Evolutionary conservation across 768 basidiomycete species (phyloP).

Genomic region (Russula griseocarnosa): DNA sequence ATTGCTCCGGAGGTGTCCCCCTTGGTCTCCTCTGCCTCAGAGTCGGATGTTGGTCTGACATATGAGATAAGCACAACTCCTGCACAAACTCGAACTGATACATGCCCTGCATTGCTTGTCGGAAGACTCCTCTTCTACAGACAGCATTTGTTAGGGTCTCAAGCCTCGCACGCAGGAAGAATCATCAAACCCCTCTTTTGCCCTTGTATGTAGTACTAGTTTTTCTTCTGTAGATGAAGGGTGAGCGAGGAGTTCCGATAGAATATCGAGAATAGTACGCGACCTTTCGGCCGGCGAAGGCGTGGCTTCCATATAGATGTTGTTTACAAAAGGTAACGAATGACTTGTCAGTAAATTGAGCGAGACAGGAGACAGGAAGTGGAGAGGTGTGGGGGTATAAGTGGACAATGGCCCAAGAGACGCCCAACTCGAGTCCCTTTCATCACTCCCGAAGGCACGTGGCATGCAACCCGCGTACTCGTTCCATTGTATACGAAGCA

Average conservation of each 20-base stretch:
- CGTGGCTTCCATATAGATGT: slow-evolving; percentile 16
- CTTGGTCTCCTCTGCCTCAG: slow-evolving; percentile 11
- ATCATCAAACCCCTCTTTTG: slow-evolving; percentile 17
- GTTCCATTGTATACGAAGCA: neutral
- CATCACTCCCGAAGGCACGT: slow-evolving; percentile 3
- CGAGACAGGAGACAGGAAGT: neutral
- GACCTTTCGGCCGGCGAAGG: slow-evolving; percentile 25
- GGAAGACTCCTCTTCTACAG: slow-evolving; percentile 5
- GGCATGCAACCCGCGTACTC: neutral
- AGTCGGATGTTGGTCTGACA: slow-evolving; percentile 15
- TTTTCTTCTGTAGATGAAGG: slow-evolving; percentile 1
- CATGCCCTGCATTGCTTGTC: slow-evolving; percentile 16
- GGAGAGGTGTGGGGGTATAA: slow-evolving; percentile 11
- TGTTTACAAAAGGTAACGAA: slow-evolving; percentile 19
- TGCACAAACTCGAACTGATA: neutral
- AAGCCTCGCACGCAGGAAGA: slow-evolving; percentile 2
- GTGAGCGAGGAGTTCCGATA: slow-evolving; percentile 4
- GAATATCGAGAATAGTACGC: slow-evolving; percentile 8
- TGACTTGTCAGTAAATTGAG: slow-evolving; percentile 9
- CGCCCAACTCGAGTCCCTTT: neutral
- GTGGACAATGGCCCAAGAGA: slow-evolving; percentile 2
- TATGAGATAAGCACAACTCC: neutral
- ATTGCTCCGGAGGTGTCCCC: slow-evolving; percentile 5
- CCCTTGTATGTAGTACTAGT: slow-evolving; percentile 9
- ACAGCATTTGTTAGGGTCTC: slow-evolving; percentile 2